phyloP scores from a whole-genome alignment of 768 basidiomycete species.

The Sutorius australiensis region DNA sequence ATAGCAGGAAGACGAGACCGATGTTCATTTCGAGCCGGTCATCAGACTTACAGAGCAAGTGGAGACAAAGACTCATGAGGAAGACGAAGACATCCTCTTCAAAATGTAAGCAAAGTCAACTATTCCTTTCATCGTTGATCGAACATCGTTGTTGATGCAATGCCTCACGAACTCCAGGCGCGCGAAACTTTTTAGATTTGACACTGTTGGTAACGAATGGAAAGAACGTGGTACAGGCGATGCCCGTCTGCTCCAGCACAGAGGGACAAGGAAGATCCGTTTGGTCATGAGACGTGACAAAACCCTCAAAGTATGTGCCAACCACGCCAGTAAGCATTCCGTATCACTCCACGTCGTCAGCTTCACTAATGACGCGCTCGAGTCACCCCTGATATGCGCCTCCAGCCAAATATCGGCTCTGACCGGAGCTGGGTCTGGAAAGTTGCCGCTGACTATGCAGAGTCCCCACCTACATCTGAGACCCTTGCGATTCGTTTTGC shows the following conservation, averaged over 20 bases:
- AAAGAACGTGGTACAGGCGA: slow-evolving; percentile 98
- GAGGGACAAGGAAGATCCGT: slow-evolving; percentile 84
- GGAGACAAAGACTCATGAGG: slow-evolving; percentile 91
- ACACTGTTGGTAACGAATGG: slow-evolving; percentile 77
- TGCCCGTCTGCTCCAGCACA: slow-evolving; percentile 87
- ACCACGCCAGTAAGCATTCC: slow-evolving; percentile 76
- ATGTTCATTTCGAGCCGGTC: slow-evolving; percentile 93
- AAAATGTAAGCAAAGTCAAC: slow-evolving; percentile 71
- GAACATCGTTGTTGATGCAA: slow-evolving; percentile 3
- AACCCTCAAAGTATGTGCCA: slow-evolving; percentile 99
- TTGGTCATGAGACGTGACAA: slow-evolving; percentile 99
- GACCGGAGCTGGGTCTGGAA: slow-evolving; percentile 99
- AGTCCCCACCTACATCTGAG: slow-evolving; percentile 84
- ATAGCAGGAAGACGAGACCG: slow-evolving; percentile 67
- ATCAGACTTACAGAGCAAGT: slow-evolving; percentile 95
- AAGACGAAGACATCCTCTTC: slow-evolving; percentile 89
- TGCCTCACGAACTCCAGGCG: slow-evolving; percentile 57
- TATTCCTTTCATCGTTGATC: neutral
- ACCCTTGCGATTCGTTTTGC: slow-evolving; percentile 98
- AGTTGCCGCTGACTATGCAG: slow-evolving; percentile 92
- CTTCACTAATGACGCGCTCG: slow-evolving; percentile 6
- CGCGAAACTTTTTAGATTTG: slow-evolving; percentile 97
- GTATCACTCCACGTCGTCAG: neutral
- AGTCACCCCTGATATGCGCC: slow-evolving; percentile 89
- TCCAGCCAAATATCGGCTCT: slow-evolving; percentile 97